A percentile compares a stretch with the other conserved stretches of the same genome.
phyloP scores from a whole-genome alignment of 306 rosid species.

The Malus sieversii region DNA sequence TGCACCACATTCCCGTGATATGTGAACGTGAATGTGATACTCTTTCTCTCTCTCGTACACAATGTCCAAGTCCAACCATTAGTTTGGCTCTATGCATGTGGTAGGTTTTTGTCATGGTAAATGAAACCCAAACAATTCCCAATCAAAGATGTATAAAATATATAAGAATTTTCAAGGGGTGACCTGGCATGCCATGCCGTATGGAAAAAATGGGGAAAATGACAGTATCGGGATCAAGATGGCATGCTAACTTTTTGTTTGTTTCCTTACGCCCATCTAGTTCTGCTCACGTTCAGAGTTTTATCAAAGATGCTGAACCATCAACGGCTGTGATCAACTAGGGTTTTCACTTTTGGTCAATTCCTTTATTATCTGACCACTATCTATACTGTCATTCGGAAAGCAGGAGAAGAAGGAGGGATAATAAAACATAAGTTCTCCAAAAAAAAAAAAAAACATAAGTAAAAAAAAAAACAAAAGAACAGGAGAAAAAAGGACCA shows the following conservation, averaged over 20 bases:
- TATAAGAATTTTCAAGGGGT: not conserved
- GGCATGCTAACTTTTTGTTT: not conserved
- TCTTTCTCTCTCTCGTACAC: not conserved
- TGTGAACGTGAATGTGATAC: not conserved
- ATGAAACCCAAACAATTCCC: not conserved
- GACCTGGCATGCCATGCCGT: not conserved
- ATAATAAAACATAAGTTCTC: not conserved
- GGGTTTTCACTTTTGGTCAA: constrained; percentile 5
- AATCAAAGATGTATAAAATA: not conserved
- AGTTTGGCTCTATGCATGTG: not conserved
- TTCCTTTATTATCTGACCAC: not conserved
- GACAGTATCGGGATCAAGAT: not conserved
- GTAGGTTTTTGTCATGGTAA: not conserved
- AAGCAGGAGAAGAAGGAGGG: not conserved
- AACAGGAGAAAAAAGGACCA: not conserved
- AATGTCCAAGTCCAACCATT: not conserved
- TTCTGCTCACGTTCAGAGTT: not conserved
- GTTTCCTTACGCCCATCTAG: constrained; percentile 3
- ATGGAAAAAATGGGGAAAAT: not conserved
- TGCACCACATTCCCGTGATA: constrained; percentile 21
- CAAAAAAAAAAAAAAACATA: too few relatives aligned
- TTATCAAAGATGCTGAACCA: not conserved
- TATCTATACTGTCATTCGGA: not conserved
- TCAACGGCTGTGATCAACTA: constrained; percentile 14
- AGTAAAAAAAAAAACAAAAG: not conserved